Conservation (phyloP, 106 monocot genomes). For the Acanthochlamys bracteata region DNA sequence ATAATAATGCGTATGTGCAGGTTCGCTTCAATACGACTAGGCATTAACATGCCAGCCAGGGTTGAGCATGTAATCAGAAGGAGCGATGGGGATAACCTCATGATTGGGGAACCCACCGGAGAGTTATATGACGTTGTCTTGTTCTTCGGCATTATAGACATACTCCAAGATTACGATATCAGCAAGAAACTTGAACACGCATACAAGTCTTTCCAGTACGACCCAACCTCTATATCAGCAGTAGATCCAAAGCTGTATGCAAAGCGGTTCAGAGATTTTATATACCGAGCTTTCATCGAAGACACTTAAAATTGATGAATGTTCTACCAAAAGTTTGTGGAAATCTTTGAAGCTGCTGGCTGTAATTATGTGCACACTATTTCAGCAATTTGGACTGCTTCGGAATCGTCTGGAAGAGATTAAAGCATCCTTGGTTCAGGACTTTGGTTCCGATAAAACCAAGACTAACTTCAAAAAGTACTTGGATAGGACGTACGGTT, state of each 20-base stretch:
- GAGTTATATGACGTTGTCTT: constrained; percentile 55
- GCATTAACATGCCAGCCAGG: constrained; percentile 59
- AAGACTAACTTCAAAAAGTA: no score
- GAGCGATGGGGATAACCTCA: constrained; percentile 37
- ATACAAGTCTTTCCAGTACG: constrained; percentile 81
- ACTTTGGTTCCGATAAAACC: no score
- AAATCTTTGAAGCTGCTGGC: no score
- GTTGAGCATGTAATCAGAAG: constrained; percentile 44
- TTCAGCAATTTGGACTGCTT: no score
- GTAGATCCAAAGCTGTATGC: constrained; percentile 84
- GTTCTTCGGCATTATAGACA: constrained; percentile 92
- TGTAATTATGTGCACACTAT: no score
- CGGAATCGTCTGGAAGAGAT: no score
- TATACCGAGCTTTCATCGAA: constrained; percentile 60
- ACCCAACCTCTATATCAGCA: constrained; percentile 83
- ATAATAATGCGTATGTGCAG: no score
- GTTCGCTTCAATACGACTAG: constrained; percentile 41
- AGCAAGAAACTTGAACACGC: constrained; percentile 96
- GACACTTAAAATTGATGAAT: constrained; percentile 36
- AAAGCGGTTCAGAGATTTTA: constrained; percentile 73
- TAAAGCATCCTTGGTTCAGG: no score
- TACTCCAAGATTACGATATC: constrained; percentile 94
- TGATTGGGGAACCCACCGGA: constrained; percentile 56
- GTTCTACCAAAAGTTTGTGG: no score
- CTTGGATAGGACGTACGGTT: no score